A percentile compares a stretch with the other conserved stretches of the same genome.
Conservation (phyloP, 2,329 filamentous ascomycete species). For the Colletotrichum karsti region DNA sequence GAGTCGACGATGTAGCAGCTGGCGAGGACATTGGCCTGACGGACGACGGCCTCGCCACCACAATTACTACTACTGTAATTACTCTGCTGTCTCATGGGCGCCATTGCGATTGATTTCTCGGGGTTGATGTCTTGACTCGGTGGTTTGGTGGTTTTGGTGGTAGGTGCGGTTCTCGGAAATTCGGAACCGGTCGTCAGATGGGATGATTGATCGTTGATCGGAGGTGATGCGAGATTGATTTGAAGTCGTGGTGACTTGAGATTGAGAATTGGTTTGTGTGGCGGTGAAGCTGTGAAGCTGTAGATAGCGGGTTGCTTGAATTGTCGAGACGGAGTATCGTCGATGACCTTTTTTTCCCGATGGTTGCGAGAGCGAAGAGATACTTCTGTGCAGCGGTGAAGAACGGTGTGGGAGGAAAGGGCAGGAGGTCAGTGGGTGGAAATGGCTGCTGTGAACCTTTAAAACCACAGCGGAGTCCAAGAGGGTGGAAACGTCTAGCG, state of each 20-base stretch:
- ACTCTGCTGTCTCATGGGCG: slow-evolving; percentile 76
- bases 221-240: slow-evolving; percentile 1
- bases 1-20: slow-evolving; percentile 89
- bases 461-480: slow-evolving; percentile 1
- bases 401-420: slow-evolving; percentile 16
- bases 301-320: neutral
- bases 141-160: slow-evolving; percentile 27
- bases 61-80: slow-evolving; percentile 76
- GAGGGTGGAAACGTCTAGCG: slow-evolving; percentile 20
- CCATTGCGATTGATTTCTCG: slow-evolving; percentile 55
- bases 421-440: neutral
- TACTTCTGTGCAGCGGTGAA: slow-evolving; percentile 22
- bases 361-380: slow-evolving; percentile 6
- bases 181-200: slow-evolving; percentile 13
- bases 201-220: neutral
- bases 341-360: neutral
- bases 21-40: slow-evolving; percentile 81
- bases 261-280: neutral
- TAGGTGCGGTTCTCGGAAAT: slow-evolving; percentile 19
- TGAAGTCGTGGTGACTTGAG: neutral
- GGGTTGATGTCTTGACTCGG: slow-evolving; percentile 31
- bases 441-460: slow-evolving; percentile 14
- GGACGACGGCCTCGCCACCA: slow-evolving; percentile 73
- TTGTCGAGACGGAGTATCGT: neutral
- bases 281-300: neutral